Conservation (phyloP, 306 rosid genomes). For the Vigna radiata region DNA sequence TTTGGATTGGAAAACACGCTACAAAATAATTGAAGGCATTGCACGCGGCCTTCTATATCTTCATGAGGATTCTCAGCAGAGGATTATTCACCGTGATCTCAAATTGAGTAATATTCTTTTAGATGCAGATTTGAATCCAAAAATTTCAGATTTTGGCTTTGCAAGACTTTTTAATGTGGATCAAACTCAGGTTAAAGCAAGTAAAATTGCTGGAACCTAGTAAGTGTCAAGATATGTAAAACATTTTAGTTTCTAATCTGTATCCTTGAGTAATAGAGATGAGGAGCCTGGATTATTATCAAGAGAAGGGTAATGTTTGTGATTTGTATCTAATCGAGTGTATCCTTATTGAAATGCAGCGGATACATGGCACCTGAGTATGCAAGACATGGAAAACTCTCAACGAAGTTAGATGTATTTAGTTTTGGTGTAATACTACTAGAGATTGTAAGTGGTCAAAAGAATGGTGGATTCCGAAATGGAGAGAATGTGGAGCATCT, state of each 20-base stretch:
- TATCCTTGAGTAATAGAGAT: background rate
- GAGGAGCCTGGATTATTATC: background rate
- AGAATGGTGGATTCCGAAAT: conserved; percentile 34
- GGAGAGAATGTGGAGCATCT: conserved; percentile 43
- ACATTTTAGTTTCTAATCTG: background rate
- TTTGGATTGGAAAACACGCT: conserved; percentile 48
- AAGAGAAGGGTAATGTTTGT: conserved; percentile 4
- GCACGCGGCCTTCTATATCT: conserved; percentile 54
- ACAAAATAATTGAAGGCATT: conserved; percentile 52
- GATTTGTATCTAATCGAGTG: background rate
- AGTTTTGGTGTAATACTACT: conserved; percentile 56
- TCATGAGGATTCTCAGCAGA: conserved; percentile 55
- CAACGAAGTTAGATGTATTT: conserved; percentile 53
- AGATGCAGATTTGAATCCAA: conserved; percentile 47
- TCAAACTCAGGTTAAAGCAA: conserved; percentile 44
- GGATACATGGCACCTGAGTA: conserved; percentile 71
- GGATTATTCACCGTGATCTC: conserved; percentile 56
- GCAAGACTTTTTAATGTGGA: conserved; percentile 48
- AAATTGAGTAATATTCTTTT: conserved; percentile 59
- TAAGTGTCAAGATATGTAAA: conserved; percentile 21
- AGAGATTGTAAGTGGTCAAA: conserved; percentile 53
- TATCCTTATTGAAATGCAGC: conserved; percentile 40
- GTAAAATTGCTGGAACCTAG: conserved; percentile 54
- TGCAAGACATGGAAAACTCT: conserved; percentile 51
- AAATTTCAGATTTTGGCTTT: conserved; percentile 61